Conservation (phyloP, 2,329 filamentous ascomycete genomes). For the Hymenotorrendiella dingleyae region DNA sequence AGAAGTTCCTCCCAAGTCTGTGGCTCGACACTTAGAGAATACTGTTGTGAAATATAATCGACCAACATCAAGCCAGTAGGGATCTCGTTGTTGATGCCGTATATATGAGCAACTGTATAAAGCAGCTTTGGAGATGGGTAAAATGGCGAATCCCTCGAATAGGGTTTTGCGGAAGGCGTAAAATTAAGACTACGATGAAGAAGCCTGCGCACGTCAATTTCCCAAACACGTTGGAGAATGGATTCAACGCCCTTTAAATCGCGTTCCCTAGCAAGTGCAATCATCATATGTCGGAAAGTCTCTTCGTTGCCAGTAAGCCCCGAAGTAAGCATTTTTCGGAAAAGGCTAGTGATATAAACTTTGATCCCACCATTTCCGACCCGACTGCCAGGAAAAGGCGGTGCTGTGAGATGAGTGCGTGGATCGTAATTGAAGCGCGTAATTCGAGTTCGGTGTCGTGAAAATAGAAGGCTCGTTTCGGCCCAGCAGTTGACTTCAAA, state of each 20-base stretch:
- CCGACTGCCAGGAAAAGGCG: conserved; percentile 21
- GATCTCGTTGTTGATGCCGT: conserved; percentile 61
- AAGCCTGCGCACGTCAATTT: conserved; percentile 33
- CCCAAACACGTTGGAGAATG: conserved; percentile 48
- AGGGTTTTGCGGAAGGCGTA: conserved; percentile 30
- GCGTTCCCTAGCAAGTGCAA: conserved; percentile 46
- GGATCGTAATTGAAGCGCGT: conserved; percentile 22
- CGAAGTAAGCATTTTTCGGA: conserved; percentile 41
- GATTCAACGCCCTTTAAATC: conserved; percentile 40
- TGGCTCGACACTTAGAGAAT: conserved; percentile 49
- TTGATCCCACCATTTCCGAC: conserved; percentile 21
- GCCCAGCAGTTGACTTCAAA: conserved; percentile 46
- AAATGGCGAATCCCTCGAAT: conserved; percentile 45
- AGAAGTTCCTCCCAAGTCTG: conserved; percentile 62
- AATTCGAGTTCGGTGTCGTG: conserved; percentile 31
- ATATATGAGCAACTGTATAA: conserved; percentile 60
- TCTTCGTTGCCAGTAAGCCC: conserved; percentile 42
- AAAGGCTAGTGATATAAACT: conserved; percentile 28
- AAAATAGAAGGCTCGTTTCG: conserved; percentile 32
- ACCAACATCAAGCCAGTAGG: conserved; percentile 52
- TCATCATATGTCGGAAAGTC: conserved; percentile 47
- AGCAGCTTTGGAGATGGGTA: conserved; percentile 55
- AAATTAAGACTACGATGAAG: conserved; percentile 6
- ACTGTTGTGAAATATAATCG: conserved; percentile 55
- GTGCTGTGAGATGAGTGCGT: conserved; percentile 17